Percentiles rank a stretch among this genome's conserved stretches.
Conservation (phyloP, 306 rosid species). For the Pyrus bretschneideri region DNA sequence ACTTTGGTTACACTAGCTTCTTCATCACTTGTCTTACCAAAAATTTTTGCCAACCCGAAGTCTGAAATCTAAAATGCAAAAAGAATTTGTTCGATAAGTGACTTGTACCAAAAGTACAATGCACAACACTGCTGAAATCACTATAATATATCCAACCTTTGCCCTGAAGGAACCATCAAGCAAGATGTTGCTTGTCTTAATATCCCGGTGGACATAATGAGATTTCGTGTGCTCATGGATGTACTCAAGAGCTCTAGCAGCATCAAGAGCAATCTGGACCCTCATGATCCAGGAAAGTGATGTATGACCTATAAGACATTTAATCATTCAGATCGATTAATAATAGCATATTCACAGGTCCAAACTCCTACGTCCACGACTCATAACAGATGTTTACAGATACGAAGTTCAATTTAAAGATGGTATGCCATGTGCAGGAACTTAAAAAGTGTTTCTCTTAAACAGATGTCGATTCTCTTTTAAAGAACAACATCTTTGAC, state of each 20-base stretch:
- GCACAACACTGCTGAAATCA: background rate
- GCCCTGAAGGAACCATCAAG: conserved; percentile 87
- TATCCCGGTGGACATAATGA: conserved; percentile 95
- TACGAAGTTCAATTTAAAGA: too few species aligned
- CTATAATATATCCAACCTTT: conserved; percentile 43
- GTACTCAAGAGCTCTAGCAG: conserved; percentile 97
- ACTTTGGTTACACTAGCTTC: conserved; percentile 78
- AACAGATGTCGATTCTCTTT: too few species aligned
- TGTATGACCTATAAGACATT: conserved; percentile 61
- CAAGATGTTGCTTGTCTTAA: conserved; percentile 94
- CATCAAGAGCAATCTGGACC: conserved; percentile 87
- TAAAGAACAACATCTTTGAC: too few species aligned
- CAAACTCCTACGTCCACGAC: too few species aligned
- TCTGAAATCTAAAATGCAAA: conserved; percentile 68
- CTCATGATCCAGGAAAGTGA: conserved; percentile 96
- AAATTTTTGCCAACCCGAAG: conserved; percentile 94
- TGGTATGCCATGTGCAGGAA: too few species aligned
- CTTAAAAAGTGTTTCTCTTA: too few species aligned
- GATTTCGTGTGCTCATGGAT: conserved; percentile 92
- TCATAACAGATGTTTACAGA: too few species aligned
- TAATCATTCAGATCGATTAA: conserved; percentile 10
- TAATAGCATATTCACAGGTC: too few species aligned
- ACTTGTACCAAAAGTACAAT: conserved; percentile 11
- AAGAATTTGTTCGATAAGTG: background rate
- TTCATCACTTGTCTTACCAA: conserved; percentile 70